Percentiles rank a stretch among this genome's conserved stretches.
Conservation (phyloP, 345 rosid genomes). For the Aquilaria sinensis region DNA sequence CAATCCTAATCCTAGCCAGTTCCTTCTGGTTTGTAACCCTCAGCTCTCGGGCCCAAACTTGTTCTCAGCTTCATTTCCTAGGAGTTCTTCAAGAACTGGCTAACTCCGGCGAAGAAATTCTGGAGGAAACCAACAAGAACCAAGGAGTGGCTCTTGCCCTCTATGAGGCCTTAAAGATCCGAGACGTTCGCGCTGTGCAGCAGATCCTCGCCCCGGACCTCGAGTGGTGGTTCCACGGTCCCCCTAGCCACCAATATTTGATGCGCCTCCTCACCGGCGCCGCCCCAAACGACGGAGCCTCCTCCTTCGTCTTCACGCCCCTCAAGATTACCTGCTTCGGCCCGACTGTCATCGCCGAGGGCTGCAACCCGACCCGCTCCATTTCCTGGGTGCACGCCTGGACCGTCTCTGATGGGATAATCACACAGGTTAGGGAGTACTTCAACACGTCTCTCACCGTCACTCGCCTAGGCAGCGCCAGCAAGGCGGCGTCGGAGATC, state of each 20-base stretch:
- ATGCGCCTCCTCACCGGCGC: constrained; percentile 93
- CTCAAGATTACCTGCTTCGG: constrained; percentile 47
- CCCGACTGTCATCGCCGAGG: constrained; percentile 71
- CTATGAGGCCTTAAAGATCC: constrained; percentile 73
- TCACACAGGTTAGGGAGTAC: constrained; percentile 89
- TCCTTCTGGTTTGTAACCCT: background rate
- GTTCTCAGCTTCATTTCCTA: background rate
- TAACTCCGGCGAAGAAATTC: constrained; percentile 36
- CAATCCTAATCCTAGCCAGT: background rate
- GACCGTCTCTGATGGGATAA: constrained; percentile 90
- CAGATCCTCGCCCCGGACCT: constrained; percentile 77
- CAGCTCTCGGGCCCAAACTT: background rate
- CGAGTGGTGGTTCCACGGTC: constrained; percentile 99
- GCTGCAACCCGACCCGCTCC: constrained; percentile 50
- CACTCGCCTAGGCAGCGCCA: constrained; percentile 50
- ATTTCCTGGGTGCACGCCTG: constrained; percentile 97
- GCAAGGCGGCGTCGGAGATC: constrained; percentile 31
- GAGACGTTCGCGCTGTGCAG: constrained; percentile 76
- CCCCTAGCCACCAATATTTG: constrained; percentile 94
- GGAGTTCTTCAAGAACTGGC: constrained; percentile 65
- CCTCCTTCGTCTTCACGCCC: constrained; percentile 46
- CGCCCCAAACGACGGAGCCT: constrained; percentile 12
- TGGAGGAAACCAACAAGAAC: constrained; percentile 62
- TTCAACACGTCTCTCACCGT: constrained; percentile 92
- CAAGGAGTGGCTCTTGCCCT: constrained; percentile 77